phyloP scores from a whole-genome alignment of 208 protist species.

The Acanthamoeba royreba region DNA sequence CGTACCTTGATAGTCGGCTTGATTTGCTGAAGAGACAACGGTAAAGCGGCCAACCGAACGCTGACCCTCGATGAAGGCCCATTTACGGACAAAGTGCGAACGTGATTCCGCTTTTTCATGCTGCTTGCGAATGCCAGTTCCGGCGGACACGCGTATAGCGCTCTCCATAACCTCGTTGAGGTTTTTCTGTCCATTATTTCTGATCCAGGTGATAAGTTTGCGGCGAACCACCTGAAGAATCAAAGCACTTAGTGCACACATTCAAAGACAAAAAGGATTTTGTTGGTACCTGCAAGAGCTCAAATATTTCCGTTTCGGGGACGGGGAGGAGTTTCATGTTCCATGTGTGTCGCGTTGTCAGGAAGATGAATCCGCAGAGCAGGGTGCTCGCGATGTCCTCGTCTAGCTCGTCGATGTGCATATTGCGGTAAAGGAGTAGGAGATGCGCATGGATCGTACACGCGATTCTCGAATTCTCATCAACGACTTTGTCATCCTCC shows the following conservation, averaged over 20 bases:
- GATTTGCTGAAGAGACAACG: not conserved
- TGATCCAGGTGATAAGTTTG: slow-evolving; percentile 31
- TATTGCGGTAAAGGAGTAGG: slow-evolving; percentile 62
- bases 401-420: not conserved
- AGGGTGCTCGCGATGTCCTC: not conserved
- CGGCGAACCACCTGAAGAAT: not conserved
- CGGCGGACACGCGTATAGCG: slow-evolving; percentile 57
- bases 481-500: not conserved
- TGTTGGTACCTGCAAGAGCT: slow-evolving; percentile 58
- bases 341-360: slow-evolving; percentile 63
- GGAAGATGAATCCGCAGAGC: slow-evolving; percentile 57
- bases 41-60: slow-evolving; percentile 55
- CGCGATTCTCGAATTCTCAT: slow-evolving; percentile 8
- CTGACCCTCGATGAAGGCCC: slow-evolving; percentile 61
- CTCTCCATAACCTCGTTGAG: slow-evolving; percentile 59
- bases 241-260: not conserved
- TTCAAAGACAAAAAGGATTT: not conserved
- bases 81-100: not conserved
- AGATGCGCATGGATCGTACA: slow-evolving; percentile 66
- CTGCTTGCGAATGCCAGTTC: slow-evolving; percentile 9
- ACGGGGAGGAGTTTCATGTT: slow-evolving; percentile 53
- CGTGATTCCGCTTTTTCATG: not conserved
- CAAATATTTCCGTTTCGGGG: slow-evolving; percentile 68
- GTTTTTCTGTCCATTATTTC: not conserved
- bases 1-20: not conserved